These are phyloP conservation scores for Umbellularia californica DNA, from an alignment of 164 flowering plant genomes.

Conservation along the genomic window DNA sequence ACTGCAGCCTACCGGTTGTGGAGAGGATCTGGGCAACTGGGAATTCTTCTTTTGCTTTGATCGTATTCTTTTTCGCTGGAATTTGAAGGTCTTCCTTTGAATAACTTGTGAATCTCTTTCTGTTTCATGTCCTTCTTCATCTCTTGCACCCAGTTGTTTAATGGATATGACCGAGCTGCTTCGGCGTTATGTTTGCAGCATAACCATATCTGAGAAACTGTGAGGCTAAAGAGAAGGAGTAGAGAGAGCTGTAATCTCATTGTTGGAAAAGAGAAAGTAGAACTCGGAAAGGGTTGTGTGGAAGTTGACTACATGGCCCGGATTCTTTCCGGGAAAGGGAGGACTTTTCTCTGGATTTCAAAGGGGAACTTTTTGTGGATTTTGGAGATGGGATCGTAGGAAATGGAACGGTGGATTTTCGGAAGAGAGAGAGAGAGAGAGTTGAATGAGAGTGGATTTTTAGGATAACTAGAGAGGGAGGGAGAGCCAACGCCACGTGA, in stretches of 20 bases:
- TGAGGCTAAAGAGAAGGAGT: neutral
- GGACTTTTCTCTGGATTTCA: neutral
- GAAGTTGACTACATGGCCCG: slow-evolving; percentile 2
- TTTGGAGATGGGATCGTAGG: slow-evolving; percentile 1
- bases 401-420: neutral
- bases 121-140: neutral
- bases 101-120: slow-evolving; percentile 1
- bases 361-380: neutral
- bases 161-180: slow-evolving; percentile 8
- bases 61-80: slow-evolving; percentile 5
- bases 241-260: slow-evolving; percentile 2
- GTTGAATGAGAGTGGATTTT: slow-evolving; percentile 3
- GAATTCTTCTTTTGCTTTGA: slow-evolving; percentile 16
- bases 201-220: neutral
- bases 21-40: slow-evolving; percentile 20
- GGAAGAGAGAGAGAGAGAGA: neutral
- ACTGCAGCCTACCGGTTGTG: slow-evolving; percentile 17
- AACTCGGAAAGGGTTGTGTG: neutral
- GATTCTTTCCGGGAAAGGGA: neutral
- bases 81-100: slow-evolving; percentile 7
- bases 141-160: neutral
- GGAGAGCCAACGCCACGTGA: slow-evolving; percentile 9
- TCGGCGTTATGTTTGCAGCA: neutral
- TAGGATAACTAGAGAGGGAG: neutral
- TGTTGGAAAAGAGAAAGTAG: neutral